Evolutionary conservation across 306 rosid genomes (phyloP).

Genomic region (Dalbergia cultrata): DNA sequence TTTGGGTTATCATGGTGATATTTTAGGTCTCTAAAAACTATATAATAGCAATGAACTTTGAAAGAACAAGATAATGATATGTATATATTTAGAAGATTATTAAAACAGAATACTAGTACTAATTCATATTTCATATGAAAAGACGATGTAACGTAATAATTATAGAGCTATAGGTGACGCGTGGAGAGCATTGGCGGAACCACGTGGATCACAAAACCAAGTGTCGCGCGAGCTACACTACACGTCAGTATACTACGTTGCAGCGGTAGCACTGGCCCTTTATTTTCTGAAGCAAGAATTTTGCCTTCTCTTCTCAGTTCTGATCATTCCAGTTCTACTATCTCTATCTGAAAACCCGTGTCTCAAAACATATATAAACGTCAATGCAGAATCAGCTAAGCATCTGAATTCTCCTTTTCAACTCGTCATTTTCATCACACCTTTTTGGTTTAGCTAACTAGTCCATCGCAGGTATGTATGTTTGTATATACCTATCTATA

Average conservation of each 20-base stretch:
- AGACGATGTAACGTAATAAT: no score
- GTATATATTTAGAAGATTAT: no score
- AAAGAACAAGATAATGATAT: no score
- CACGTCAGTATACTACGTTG: conserved; percentile 31
- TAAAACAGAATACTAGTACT: no score
- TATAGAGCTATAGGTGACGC: not conserved
- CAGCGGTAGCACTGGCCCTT: not conserved
- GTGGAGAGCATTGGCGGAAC: not conserved
- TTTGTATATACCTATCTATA: not conserved
- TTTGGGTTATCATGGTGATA: no score
- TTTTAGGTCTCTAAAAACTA: no score
- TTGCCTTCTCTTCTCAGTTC: not conserved
- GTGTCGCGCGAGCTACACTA: conserved; percentile 36
- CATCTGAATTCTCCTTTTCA: conserved; percentile 12
- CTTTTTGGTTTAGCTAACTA: not conserved
- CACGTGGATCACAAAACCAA: conserved; percentile 25
- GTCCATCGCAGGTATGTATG: not conserved
- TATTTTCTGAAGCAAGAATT: not conserved
- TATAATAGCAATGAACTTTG: no score
- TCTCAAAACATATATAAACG: not conserved
- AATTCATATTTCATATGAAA: no score
- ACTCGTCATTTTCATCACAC: conserved; percentile 14
- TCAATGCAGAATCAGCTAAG: not conserved
- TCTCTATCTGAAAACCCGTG: not conserved
- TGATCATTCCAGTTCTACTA: not conserved